Evolutionary conservation across 306 rosid species (phyloP).

Genomic region (Quercus aquifolioides): DNA sequence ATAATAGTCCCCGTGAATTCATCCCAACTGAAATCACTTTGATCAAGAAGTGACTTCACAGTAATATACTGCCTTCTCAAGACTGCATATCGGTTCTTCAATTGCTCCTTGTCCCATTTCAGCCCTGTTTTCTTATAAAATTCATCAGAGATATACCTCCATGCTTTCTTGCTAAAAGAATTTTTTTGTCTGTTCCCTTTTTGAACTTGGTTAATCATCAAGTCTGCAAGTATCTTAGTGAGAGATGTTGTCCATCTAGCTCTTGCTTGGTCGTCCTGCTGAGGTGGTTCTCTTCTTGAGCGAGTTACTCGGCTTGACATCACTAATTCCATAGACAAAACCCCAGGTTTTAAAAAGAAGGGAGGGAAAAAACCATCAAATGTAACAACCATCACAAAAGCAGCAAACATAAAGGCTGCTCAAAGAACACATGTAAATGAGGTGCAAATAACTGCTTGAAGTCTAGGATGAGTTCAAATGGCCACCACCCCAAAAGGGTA

Average conservation of each 20-base stretch:
- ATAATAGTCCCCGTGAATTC: slow-evolving; percentile 54
- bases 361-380: not conserved
- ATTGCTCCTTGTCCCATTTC: slow-evolving; percentile 79
- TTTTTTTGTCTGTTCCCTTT: slow-evolving; percentile 49
- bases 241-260: slow-evolving; percentile 67
- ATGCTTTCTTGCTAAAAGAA: slow-evolving; percentile 65
- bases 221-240: slow-evolving; percentile 58
- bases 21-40: slow-evolving; percentile 55
- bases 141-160: slow-evolving; percentile 62
- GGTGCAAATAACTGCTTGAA: not conserved
- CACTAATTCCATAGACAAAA: slow-evolving; percentile 24
- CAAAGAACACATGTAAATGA: not conserved
- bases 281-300: slow-evolving; percentile 39
- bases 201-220: slow-evolving; percentile 65
- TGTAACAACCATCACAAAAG: not conserved
- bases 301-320: slow-evolving; percentile 54
- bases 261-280: slow-evolving; percentile 58
- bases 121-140: slow-evolving; percentile 56
- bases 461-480: not conserved
- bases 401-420: not conserved
- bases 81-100: slow-evolving; percentile 66
- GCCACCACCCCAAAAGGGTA: not conserved
- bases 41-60: slow-evolving; percentile 57
- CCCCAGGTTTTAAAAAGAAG: not conserved
- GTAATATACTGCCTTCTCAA: slow-evolving; percentile 55